phyloP scores from a whole-genome alignment of 805 yeast genomes.

The Yamadazyma nakazawae region DNA sequence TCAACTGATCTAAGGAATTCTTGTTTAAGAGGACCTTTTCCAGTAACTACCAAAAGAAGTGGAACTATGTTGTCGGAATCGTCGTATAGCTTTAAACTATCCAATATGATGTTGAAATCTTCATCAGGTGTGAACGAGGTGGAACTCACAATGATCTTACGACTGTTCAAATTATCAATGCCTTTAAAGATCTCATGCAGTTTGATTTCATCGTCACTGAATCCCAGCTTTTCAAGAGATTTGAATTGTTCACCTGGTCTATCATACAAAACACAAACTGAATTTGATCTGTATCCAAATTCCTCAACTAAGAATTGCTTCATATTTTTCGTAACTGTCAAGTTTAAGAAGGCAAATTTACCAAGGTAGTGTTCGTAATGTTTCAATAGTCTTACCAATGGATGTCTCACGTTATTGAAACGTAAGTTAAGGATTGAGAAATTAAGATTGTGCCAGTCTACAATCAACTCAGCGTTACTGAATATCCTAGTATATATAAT shows the following conservation, averaged over 20 bases:
- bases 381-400: slow-evolving; percentile 57
- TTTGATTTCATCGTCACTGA: slow-evolving; percentile 30
- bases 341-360: slow-evolving; percentile 60
- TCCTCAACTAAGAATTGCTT: slow-evolving; percentile 53
- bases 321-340: slow-evolving; percentile 81
- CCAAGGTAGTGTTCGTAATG: slow-evolving; percentile 65
- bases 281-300: slow-evolving; percentile 47
- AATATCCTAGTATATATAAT: slow-evolving; percentile 49
- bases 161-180: slow-evolving; percentile 27
- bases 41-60: slow-evolving; percentile 80
- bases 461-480: slow-evolving; percentile 58
- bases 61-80: slow-evolving; percentile 35
- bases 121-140: slow-evolving; percentile 97
- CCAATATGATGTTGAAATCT: slow-evolving; percentile 67
- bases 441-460: slow-evolving; percentile 97
- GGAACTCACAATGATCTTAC: slow-evolving; percentile 74
- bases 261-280: slow-evolving; percentile 71
- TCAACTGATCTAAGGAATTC: slow-evolving; percentile 49
- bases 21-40: slow-evolving; percentile 83
- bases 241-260: slow-evolving; percentile 72
- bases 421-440: slow-evolving; percentile 74
- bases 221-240: slow-evolving; percentile 38
- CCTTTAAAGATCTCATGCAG: slow-evolving; percentile 25
- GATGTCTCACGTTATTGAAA: slow-evolving; percentile 51
- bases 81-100: slow-evolving; percentile 65